Conservation (phyloP, 2,329 filamentous ascomycete genomes). For the Exophiala phaeomuriformis region DNA sequence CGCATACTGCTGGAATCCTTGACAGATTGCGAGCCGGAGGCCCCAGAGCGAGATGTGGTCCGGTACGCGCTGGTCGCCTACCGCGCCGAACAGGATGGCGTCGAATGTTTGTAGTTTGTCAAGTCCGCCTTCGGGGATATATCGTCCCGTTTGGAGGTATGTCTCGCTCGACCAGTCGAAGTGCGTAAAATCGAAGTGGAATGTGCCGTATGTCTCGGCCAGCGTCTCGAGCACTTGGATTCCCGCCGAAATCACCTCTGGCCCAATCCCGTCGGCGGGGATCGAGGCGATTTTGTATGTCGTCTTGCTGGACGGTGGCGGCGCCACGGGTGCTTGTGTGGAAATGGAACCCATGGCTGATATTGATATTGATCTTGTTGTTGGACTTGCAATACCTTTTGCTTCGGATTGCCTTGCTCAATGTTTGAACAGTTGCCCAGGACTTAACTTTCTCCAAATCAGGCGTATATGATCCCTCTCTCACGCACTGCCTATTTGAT, state of each 20-base stretch:
- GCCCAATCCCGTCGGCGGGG: conserved; percentile 62
- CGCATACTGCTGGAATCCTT: conserved; percentile 60
- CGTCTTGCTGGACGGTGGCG: neutral
- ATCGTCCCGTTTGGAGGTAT: conserved; percentile 58
- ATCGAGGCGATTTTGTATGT: conserved; percentile 50
- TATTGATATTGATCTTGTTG: neutral
- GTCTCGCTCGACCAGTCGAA: conserved; percentile 62
- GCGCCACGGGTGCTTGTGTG: neutral
- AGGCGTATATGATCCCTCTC: too few species aligned
- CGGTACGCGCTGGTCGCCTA: conserved; percentile 55
- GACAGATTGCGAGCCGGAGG: conserved; percentile 59
- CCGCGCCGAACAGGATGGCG: conserved; percentile 61
- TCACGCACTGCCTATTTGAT: too few species aligned
- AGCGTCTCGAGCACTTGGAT: conserved; percentile 51
- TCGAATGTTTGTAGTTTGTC: conserved; percentile 53
- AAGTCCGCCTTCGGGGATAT: conserved; percentile 55
- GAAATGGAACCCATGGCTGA: neutral
- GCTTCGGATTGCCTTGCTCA: too few species aligned
- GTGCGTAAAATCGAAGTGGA: conserved; percentile 55
- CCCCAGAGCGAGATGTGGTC: conserved; percentile 63
- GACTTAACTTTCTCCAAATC: too few species aligned
- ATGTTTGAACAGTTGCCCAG: too few species aligned
- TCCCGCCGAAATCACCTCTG: conserved; percentile 58
- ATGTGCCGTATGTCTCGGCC: conserved; percentile 46
- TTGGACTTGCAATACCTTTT: too few species aligned